phyloP scores from a whole-genome alignment of 2,329 filamentous ascomycete species.

The Thelonectria blattea region DNA sequence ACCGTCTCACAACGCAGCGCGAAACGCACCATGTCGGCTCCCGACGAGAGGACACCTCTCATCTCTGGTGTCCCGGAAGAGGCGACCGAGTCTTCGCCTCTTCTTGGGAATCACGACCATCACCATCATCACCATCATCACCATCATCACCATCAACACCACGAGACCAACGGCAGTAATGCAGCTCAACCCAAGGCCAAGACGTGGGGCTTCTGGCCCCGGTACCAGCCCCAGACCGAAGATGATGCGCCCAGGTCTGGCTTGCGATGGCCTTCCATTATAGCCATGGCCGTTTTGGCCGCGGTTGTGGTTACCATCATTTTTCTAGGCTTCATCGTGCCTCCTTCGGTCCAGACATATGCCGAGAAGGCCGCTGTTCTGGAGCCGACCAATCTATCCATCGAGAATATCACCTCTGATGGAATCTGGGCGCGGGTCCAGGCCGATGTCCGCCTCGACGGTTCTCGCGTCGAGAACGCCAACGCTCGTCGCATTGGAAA shows the following conservation, averaged over 20 bases:
- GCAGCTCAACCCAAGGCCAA: conserved; percentile 10
- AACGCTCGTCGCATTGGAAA: conserved; percentile 77
- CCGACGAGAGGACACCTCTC: conserved; percentile 53
- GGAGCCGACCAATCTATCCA: conserved; percentile 80
- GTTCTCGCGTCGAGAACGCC: conserved; percentile 72
- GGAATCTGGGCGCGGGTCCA: conserved; percentile 82
- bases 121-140: conserved; percentile 42
- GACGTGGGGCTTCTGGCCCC: conserved; percentile 32
- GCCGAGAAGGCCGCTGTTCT: conserved; percentile 82
- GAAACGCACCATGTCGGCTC: conserved; percentile 48
- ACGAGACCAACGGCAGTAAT: conserved; percentile 25
- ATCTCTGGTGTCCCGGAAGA: conserved; percentile 44
- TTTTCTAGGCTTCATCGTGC: conserved; percentile 79
- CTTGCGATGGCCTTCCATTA: conserved; percentile 74
- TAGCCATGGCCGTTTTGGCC: conserved; percentile 73
- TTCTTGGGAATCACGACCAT: conserved; percentile 52
- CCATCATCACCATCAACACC: conserved; percentile 40
- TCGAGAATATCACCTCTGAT: conserved; percentile 81
- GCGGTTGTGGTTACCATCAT: conserved; percentile 71
- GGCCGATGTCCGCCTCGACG: conserved; percentile 82
- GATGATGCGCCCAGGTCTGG: conserved; percentile 35
- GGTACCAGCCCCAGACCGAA: conserved; percentile 22
- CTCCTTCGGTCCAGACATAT: conserved; percentile 83
- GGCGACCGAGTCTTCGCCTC: conserved; percentile 57
- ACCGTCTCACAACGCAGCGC: conserved; percentile 38